A percentile compares a stretch with the other conserved stretches of the same genome.
Evolutionary conservation across 306 rosid genomes (phyloP).

Genomic region (Castanopsis chinensis): DNA sequence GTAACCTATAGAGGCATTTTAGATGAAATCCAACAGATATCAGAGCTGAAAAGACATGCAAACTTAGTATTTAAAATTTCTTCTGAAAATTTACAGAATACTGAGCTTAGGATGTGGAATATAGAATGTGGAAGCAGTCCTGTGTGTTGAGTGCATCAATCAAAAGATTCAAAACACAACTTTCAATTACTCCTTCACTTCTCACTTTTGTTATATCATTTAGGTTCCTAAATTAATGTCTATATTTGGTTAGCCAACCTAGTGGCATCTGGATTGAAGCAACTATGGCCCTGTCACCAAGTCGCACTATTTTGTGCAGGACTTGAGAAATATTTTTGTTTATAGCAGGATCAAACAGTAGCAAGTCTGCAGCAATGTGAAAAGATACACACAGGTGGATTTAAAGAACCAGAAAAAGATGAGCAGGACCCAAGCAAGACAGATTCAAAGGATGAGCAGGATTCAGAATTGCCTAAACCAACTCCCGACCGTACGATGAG

Average conservation of each 20-base stretch:
- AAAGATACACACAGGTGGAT: conserved; percentile 16
- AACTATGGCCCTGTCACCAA: conserved; percentile 33
- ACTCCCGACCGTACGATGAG: conserved; percentile 30
- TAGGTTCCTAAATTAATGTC: not conserved
- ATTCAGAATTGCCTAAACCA: conserved; percentile 38
- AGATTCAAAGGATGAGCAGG: conserved; percentile 44
- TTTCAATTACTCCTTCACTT: not conserved
- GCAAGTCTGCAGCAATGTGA: conserved; percentile 36
- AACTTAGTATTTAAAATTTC: not conserved
- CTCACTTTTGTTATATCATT: not conserved
- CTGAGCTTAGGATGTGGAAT: not conserved
- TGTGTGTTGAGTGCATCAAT: not conserved
- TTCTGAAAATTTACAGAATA: not conserved
- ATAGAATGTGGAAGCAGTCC: not conserved
- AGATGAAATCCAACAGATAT: not conserved
- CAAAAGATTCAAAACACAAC: not conserved
- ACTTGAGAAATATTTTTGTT: conserved; percentile 51
- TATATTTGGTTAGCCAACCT: not conserved
- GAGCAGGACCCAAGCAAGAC: conserved; percentile 24
- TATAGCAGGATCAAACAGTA: conserved; percentile 66
- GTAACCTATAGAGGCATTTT: not conserved
- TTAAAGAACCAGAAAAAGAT: conserved; percentile 14
- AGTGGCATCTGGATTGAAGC: not conserved
- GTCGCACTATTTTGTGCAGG: conserved; percentile 52
- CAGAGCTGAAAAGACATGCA: not conserved